Percentiles rank a stretch among this genome's conserved stretches.
Evolutionary conservation across 169 alveolate genomes (phyloP).

Genomic region (Babesia gibsoni): DNA sequence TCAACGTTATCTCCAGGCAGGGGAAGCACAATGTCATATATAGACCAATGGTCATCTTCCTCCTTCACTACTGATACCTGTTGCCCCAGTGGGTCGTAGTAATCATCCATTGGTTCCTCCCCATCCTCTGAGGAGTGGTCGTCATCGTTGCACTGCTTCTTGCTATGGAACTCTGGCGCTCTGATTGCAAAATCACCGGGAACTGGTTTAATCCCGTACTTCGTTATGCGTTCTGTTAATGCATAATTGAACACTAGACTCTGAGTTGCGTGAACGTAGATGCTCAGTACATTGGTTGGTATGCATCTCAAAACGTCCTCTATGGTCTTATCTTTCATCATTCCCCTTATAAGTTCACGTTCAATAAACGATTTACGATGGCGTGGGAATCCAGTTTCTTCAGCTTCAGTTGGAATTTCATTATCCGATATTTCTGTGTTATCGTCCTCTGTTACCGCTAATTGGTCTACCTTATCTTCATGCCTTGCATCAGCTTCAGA

Average conservation of each 20-base stretch:
- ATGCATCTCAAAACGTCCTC: constrained; percentile 77
- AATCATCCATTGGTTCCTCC: constrained; percentile 1
- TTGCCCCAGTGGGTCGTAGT: constrained; percentile 38
- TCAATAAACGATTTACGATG: constrained; percentile 59
- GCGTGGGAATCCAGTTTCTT: background rate
- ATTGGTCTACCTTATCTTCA: background rate
- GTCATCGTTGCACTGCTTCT: background rate
- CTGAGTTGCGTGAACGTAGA: constrained; percentile 91
- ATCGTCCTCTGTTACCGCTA: background rate
- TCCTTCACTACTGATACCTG: constrained; percentile 65
- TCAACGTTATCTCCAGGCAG: constrained; percentile 84
- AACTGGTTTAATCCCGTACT: constrained; percentile 78
- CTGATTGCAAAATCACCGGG: constrained; percentile 74
- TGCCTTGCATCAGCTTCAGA: background rate
- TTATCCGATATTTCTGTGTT: background rate
- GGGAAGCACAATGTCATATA: constrained; percentile 89
- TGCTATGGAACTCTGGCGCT: constrained; percentile 16
- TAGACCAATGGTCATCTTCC: constrained; percentile 75
- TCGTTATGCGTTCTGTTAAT: constrained; percentile 82
- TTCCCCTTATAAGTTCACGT: constrained; percentile 55
- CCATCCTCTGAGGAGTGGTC: constrained; percentile 40
- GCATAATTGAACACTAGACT: constrained; percentile 87
- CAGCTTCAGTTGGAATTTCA: background rate
- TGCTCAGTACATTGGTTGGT: constrained; percentile 81
- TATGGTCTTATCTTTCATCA: constrained; percentile 60